Evolutionary conservation across 2,329 filamentous ascomycete species (phyloP).

Genomic region (Ceratocystiopsis sp.): DNA sequence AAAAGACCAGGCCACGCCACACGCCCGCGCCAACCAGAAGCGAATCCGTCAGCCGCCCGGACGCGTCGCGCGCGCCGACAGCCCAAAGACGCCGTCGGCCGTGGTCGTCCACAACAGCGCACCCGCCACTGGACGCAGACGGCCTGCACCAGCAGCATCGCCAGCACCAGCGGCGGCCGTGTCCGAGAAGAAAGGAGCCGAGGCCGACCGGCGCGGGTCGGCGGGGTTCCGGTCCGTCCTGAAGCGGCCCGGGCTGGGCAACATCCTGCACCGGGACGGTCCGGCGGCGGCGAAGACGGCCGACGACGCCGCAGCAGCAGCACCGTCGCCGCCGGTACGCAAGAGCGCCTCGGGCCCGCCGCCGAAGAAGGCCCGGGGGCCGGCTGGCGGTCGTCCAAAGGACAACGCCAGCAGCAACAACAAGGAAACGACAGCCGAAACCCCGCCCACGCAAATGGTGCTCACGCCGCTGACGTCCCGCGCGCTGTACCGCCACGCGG

Average conservation of each 20-base stretch:
- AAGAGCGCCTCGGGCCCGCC: background rate
- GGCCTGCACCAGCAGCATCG: background rate
- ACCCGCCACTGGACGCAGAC: background rate
- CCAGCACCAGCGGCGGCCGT: background rate
- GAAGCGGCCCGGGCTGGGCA: constrained; percentile 29
- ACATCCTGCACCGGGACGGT: constrained; percentile 21
- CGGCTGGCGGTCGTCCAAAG: background rate
- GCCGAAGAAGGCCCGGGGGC: background rate
- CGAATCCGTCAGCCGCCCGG: constrained; percentile 20
- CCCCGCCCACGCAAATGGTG: constrained; percentile 1
- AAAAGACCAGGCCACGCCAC: too few species aligned
- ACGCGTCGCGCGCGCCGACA: too few species aligned
- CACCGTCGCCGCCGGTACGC: too few species aligned
- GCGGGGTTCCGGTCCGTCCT: constrained; percentile 30
- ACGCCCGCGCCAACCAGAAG: constrained; percentile 27
- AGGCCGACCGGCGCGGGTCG: too few species aligned
- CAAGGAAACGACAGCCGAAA: background rate
- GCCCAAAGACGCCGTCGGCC: too few species aligned
- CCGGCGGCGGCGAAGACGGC: background rate
- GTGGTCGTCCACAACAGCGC: too few species aligned
- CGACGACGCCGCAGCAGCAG: background rate
- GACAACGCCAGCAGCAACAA: background rate
- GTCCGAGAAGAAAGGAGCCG: background rate
- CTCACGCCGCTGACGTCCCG: constrained; percentile 8
- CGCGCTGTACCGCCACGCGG: constrained; percentile 7